Base-by-base conservation (phyloP, 345 rosid genomes). In the Populus tremula region DNA sequence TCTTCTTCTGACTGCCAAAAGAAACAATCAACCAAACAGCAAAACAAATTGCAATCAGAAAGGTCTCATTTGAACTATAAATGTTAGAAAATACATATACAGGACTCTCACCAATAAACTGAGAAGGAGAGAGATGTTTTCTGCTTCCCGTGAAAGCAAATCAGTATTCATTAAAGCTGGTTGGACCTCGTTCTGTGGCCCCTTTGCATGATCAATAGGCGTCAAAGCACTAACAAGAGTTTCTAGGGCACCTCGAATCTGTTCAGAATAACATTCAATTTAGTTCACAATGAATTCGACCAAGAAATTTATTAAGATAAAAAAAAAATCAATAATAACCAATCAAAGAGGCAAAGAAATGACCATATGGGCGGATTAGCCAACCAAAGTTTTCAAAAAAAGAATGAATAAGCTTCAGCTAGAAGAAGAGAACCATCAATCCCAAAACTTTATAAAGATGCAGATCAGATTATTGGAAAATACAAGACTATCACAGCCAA, bases 141-240 rank as follows among this genome's bases (percentile, higher is more conserved):
- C 99, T 31, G 94, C 90, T 83, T 96, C 99, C 83, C 87, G 89
- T 41, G 99, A 91, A 71, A 96, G 93, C 83, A 94, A 87, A 90
- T 96, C 98, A 5, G 98, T 88, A 82, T 96, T 96, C 98, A 92
- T 96, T 78, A 89, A 84, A 84, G 98, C 94, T 77, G 99, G 93
- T 67, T 90, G 95, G 72, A 88, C 89, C 88, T 91, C 98, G 77
- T 89, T 89, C 71, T 88, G 87, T 63, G 83, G 89, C 65, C 89
- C 97, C 85, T 86, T 96, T 53, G 80, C 91, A 80, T 93, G 92
- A 87, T 90, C 92, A 14, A 94, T 82, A 38, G 98, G 94, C 27
- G 99, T 96, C 73, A 94, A 82, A 77, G 98, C 95, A 63, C 97
- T 83, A 36, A 96, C 92, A 80, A 96, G 91, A 79, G 98, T 94